Conservation (phyloP, 2,329 filamentous ascomycete species). For the Beauveria sp. region DNA sequence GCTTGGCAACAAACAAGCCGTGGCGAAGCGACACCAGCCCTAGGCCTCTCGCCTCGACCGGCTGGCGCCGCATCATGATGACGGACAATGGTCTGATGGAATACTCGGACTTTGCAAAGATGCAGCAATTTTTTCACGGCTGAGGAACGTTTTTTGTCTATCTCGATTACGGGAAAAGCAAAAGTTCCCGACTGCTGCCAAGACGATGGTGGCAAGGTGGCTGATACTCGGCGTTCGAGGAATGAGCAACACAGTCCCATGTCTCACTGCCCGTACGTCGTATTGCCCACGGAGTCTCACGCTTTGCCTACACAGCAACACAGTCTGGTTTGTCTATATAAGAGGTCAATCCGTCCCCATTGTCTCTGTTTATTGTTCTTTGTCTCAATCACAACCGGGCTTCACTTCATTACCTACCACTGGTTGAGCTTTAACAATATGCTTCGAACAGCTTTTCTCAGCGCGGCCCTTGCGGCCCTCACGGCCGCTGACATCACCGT, state of each 20-base stretch:
- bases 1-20: constrained; percentile 9
- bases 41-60: no score
- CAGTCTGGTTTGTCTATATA: neutral
- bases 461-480: constrained; percentile 12
- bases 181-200: neutral
- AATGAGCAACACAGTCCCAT: neutral
- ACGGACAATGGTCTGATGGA: neutral
- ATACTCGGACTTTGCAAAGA: neutral
- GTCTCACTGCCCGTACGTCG: neutral
- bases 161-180: neutral
- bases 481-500: constrained; percentile 14
- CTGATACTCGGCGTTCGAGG: neutral
- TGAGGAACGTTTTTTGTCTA: no score
- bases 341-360: neutral
- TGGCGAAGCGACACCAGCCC: constrained; percentile 7
- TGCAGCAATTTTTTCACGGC: neutral
- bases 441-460: constrained; percentile 7
- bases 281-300: neutral
- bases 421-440: neutral
- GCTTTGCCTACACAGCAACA: neutral
- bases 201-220: neutral
- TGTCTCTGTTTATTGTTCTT: neutral
- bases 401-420: neutral
- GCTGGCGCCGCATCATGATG: neutral
- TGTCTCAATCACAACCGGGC: neutral